Evolutionary conservation across 1,139 yeast species (phyloP), one percentile per base, ranked within the genome.

Genomic region (Hansenula lynferdii): DNA sequence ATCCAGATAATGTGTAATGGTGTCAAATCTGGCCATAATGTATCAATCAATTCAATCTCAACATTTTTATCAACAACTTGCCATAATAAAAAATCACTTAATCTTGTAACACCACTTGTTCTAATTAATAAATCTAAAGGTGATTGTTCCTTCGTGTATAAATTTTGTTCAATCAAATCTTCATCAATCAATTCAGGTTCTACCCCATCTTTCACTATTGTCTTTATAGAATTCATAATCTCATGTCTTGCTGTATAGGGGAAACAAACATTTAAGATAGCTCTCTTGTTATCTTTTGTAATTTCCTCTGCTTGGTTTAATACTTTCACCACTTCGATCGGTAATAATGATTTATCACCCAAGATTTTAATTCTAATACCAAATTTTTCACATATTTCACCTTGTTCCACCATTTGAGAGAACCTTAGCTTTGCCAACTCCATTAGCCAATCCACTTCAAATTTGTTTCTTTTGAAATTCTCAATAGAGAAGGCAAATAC

Each of bases 221-320:
- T 54, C 42, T 70, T 70, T 39, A 92, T 75, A 23, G 92, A 72
- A 40, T 77, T 76, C 2, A 94, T 72, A 44, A 92, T 86, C 56
- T 92, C 98, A 56, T 90, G 94, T 50, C 97, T 70, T 12, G 97
- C 81, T 0, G 98, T 92, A 62, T 92, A 92, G 1, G 97, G 97
- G 64, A 92, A 87, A 60, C 98, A 92, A 28, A 92, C 86, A 57
- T 92, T 92, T 41, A 92, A 68, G 6, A 77, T 72, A 0, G 95
- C 96, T 40, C 86, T 69, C 19, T 60, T 65, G 58, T 92, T 89
- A 47, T 75, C 56, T 46, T 70, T 70, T 1, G 97, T 92, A 38
- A 73, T 59, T 31, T 72, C 73, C 57, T 82, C 86, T 1, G 94
- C 85, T 42, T 75, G 63, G 34, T 65, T 60, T 31, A 87, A 72